A percentile compares a stretch with the other conserved stretches of the same genome.
phyloP scores from a whole-genome alignment of 1,284 basidiomycete species.

The Ceratobasidium sp. region DNA sequence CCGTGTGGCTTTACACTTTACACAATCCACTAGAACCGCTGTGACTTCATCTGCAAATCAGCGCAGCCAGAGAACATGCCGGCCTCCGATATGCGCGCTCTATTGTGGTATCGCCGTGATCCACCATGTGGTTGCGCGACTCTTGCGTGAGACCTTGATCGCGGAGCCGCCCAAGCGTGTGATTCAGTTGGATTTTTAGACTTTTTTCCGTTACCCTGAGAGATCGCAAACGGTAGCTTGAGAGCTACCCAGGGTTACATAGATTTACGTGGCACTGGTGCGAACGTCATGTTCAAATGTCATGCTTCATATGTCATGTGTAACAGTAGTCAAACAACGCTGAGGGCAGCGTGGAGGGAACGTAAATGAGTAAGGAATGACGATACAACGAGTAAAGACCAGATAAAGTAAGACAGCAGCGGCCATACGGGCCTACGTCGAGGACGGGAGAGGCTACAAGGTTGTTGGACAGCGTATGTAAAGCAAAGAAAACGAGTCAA shows the following conservation, averaged over 20 bases:
- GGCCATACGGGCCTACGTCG: constrained; percentile 21
- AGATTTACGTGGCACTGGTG: not conserved
- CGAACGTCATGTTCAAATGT: not conserved
- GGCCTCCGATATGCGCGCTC: too few relatives aligned
- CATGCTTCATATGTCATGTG: constrained; percentile 26
- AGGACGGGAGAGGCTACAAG: constrained; percentile 14
- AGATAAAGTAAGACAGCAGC: too few relatives aligned
- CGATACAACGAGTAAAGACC: constrained; percentile 10
- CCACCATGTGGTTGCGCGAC: too few relatives aligned
- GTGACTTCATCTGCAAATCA: constrained; percentile 3
- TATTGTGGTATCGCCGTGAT: too few relatives aligned
- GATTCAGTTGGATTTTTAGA: constrained; percentile 23
- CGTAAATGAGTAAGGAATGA: constrained; percentile 3
- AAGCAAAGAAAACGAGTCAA: not conserved
- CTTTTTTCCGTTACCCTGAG: constrained; percentile 4
- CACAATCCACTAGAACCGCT: not conserved
- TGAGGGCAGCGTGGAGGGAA: not conserved
- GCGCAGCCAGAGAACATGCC: too few relatives aligned
- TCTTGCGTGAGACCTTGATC: too few relatives aligned
- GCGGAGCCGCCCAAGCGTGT: too few relatives aligned
- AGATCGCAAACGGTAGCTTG: not conserved
- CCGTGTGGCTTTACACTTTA: not conserved
- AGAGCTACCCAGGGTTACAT: constrained; percentile 17
- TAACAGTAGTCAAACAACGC: constrained; percentile 15
- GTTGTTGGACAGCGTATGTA: not conserved